These are phyloP conservation scores for Podaxis sp. DNA, from an alignment of 768 basidiomycete species.

Conservation along the genomic window DNA sequence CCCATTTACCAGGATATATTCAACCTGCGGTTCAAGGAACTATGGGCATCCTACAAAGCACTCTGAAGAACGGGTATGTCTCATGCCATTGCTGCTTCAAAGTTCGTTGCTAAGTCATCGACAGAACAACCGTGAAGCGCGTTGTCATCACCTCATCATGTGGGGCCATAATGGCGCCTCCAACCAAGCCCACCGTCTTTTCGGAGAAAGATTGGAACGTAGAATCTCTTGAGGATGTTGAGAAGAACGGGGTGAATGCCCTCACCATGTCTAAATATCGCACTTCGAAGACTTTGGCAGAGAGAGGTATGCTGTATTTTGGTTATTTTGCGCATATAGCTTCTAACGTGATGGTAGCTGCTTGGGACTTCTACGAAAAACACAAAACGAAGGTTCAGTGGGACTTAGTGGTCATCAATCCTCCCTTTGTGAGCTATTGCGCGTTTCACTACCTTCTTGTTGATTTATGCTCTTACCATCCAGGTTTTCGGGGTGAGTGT, in stretches of 20 bases:
- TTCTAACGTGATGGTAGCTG: constrained; percentile 27
- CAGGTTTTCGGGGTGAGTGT: constrained; percentile 32
- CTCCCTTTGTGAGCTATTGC: constrained; percentile 43
- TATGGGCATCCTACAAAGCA: constrained; percentile 56
- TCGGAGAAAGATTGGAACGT: constrained; percentile 65
- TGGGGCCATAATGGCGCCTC: constrained; percentile 42
- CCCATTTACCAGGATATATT: constrained; percentile 50
- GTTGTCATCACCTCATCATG: constrained; percentile 68
- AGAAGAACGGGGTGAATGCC: constrained; percentile 49
- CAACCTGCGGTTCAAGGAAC: constrained; percentile 75
- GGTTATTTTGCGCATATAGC: not conserved
- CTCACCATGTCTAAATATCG: constrained; percentile 45
- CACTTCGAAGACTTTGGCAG: constrained; percentile 66
- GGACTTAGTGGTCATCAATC: constrained; percentile 56
- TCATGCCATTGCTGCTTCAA: not conserved
- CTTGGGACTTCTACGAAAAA: constrained; percentile 42
- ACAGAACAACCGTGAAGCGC: constrained; percentile 53
- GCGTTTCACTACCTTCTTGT: not conserved
- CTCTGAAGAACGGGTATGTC: constrained; percentile 50
- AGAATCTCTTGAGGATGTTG: constrained; percentile 40
- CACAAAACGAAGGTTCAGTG: constrained; percentile 43
- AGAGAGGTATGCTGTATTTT: constrained; percentile 40
- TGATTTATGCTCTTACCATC: not conserved
- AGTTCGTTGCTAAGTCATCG: too few species aligned
- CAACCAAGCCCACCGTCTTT: constrained; percentile 30